Conservation (phyloP, 2,329 filamentous ascomycete species). For the Hymenoscyphus linearis region DNA sequence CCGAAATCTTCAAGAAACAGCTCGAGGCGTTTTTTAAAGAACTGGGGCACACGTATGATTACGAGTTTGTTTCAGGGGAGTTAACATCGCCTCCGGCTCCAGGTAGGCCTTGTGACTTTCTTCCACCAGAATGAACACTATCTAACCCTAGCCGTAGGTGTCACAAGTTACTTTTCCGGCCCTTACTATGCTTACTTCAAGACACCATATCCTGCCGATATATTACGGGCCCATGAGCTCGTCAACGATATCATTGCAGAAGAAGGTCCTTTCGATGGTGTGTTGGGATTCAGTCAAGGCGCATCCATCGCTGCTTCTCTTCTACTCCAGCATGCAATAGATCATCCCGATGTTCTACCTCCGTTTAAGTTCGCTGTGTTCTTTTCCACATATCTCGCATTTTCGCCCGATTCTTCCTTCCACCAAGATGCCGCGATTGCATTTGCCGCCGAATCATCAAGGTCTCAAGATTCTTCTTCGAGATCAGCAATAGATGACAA, state of each 20-base stretch:
- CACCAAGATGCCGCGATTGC: not conserved
- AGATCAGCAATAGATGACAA: not conserved
- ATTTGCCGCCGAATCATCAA: not conserved
- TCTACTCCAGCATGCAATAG: conserved; percentile 8
- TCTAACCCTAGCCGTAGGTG: not conserved
- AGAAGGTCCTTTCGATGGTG: conserved; percentile 12
- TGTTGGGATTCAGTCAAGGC: conserved; percentile 12
- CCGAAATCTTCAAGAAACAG: not conserved
- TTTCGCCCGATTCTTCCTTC: too few relatives aligned
- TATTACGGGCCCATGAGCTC: not conserved
- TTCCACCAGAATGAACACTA: not conserved
- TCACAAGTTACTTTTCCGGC: not conserved
- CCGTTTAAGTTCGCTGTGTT: conserved; percentile 7
- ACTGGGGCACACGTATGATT: not conserved
- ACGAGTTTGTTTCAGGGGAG: not conserved
- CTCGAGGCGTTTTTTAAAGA: not conserved
- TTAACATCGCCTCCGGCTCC: not conserved
- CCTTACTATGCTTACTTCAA: not conserved
- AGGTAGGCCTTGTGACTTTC: not conserved
- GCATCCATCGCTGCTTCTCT: conserved; percentile 7
- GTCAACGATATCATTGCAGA: not conserved
- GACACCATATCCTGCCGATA: not conserved
- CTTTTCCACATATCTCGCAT: not conserved
- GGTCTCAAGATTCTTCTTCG: not conserved
- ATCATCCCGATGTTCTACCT: not conserved